Base-by-base conservation (phyloP, 495 filamentous ascomycete genomes). In the Cladorrhinum samala region DNA sequence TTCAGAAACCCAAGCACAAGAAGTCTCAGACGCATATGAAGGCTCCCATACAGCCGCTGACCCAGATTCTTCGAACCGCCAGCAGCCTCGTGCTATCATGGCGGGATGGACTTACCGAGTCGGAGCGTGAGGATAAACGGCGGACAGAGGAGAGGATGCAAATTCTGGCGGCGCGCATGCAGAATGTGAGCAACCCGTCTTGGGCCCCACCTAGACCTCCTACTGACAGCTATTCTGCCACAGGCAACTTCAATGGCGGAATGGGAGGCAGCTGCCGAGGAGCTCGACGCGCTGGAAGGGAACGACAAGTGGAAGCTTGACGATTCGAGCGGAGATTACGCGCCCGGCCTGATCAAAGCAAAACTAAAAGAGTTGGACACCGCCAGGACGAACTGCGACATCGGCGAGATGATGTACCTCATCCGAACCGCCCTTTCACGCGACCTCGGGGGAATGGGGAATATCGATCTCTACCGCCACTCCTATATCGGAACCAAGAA, bases 401-500 rank as follows among this genome's bases (percentile, higher is more conserved):
- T 88, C 52, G 55, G 55, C 24, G 51, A 54, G 25, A 92, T 96
- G 87, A 72, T 93, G 52, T 86, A 87, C 56, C 75, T 92, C 23
- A 75, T 96, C 33, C 83, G 91, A 37, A 95, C 91, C 0, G 75
- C 86, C 4, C 65, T 96, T 49, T 88, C 85, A 27, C 84, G 91
- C 25, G 83, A 89, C 57, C 63, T 96, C 30, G 92, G 89, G 9
- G 86, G 83, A 55, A 95, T 96, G 86, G 88, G 85, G 46, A 87
- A 91, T 65, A 76, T 84, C 9, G 78, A 82, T 41, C 79, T 96
- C 6, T 96, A 95, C 69, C 83, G 82, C 49, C 88, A 95, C 61
- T 86, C 87, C 1, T 85, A 93, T 63, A 80, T 86, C 25, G 91
- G 92, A 2, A 96, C 92, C 1, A 96, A 96, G 67, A 72, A 77